Base-by-base conservation (phyloP, 1,139 yeast species). In the Maudiozyma humilis region DNA sequence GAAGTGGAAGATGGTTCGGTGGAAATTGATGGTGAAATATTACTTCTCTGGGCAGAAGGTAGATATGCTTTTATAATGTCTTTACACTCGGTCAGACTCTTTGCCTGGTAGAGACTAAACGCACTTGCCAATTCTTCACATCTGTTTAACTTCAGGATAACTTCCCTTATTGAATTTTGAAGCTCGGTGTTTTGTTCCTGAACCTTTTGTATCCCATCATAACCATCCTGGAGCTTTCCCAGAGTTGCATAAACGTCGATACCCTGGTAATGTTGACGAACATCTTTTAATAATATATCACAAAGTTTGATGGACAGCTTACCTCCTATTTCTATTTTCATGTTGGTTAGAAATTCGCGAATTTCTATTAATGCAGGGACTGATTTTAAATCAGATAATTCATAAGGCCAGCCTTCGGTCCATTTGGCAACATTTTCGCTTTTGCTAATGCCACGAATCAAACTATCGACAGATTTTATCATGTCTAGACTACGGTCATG, bases 51-150 rank as follows among this genome's bases (percentile, higher is more conserved):
- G 25, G 56, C 62, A 14, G 53, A 52, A 0, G 95, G 95, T 43
- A 88, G 64, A 52, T 76, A 71, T 18, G 65, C 66, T 51, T 85
- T 76, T 40, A 88, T 85, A 23, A 87, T 77, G 31, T 75, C 72
- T 59, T 88, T 88, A 40, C 87, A 72, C 55, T 87, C 95, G 3
- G 72, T 68, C 13, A 81, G 69, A 16, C 84, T 76, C 31, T 71
- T 70, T 23, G 81, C 93, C 56, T 82, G 86, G 60, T 84, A 88
- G 7, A 69, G 58, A 32, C 72, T 69, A 54, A 82, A 82, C 0
- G 94, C 87, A 18, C 75, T 70, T 2, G 76, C 71, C 37, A 88
- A 64, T 53, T 76, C 78, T 30, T 80, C 82, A 34, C 89, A 76
- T 49, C 79, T 74, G 10, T 76, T 68, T 36, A 87, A 68, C 37